These are phyloP conservation scores for Aspergillus steynii DNA, from an alignment of 495 filamentous ascomycete species.

Conservation along the genomic window DNA sequence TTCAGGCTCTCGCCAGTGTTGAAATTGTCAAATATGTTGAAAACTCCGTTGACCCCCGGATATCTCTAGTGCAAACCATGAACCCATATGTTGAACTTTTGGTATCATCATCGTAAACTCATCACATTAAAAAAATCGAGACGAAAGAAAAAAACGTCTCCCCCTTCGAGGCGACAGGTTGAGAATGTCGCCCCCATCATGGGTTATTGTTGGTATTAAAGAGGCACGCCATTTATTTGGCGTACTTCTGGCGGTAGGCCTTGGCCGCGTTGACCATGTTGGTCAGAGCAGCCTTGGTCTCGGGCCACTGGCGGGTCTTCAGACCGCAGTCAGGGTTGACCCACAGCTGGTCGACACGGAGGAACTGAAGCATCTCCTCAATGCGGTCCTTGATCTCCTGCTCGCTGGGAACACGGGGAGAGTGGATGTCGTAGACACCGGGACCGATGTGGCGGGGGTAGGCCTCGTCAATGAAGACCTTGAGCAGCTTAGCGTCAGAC, in stretches of 20 bases:
- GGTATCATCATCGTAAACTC: conserved; percentile 54
- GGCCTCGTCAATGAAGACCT: conserved; percentile 94
- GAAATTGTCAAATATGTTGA: conserved; percentile 62
- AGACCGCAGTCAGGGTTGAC: conserved; percentile 98
- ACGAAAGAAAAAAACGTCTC: conserved; percentile 27
- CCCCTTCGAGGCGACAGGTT: conserved; percentile 44
- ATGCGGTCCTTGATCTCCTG: conserved; percentile 97
- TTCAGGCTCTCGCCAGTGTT: conserved; percentile 54
- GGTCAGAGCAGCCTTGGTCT: conserved; percentile 87
- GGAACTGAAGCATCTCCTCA: conserved; percentile 93
- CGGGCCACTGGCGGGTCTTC: conserved; percentile 95
- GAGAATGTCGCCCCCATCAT: conserved; percentile 40
- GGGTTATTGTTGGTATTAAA: conserved; percentile 17
- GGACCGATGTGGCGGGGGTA: conserved; percentile 99
- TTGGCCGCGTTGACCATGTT: conserved; percentile 98
- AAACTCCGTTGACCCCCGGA: conserved; percentile 48
- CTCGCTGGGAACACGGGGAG: conserved; percentile 90
- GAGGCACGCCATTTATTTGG: conserved; percentile 45
- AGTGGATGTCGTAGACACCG: conserved; percentile 99
- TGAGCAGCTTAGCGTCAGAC: conserved; percentile 97
- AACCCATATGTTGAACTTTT: conserved; percentile 55
- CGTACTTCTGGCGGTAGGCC: conserved; percentile 88
- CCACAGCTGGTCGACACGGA: conserved; percentile 95
- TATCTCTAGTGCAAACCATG: conserved; percentile 43
- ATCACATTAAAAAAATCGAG: conserved; percentile 28